Conservation (phyloP, 2,329 filamentous ascomycete genomes). For the Fusarium oxysporum region DNA sequence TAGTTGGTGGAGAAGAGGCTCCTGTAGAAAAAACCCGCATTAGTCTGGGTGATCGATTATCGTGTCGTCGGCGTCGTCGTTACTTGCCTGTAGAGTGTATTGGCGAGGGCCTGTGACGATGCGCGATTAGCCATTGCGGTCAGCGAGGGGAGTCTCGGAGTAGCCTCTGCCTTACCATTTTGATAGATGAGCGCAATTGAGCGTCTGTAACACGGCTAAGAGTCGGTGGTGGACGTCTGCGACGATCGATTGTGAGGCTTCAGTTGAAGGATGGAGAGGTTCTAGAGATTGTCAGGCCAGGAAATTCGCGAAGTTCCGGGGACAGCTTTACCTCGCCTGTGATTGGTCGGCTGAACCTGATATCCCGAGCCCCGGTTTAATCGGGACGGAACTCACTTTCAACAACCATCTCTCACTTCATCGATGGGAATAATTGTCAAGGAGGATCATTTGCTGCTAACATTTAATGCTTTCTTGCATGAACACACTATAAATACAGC, state of each 20-base stretch:
- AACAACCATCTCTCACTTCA: background rate
- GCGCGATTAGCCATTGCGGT: conserved; percentile 51
- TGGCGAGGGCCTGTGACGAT: conserved; percentile 51
- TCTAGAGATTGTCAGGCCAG: conserved; percentile 49
- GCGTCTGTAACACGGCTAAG: conserved; percentile 42
- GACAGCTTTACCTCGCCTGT: conserved; percentile 46
- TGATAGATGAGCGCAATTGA: conserved; percentile 50
- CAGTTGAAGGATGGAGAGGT: conserved; percentile 46
- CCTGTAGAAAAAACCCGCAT: conserved; percentile 62
- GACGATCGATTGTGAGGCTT: conserved; percentile 44
- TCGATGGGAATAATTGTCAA: background rate
- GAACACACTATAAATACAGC: background rate
- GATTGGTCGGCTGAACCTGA: conserved; percentile 45
- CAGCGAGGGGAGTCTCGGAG: background rate
- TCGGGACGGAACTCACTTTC: background rate
- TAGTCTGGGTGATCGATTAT: conserved; percentile 39
- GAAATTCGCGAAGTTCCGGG: conserved; percentile 52
- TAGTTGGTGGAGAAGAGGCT: conserved; percentile 87
- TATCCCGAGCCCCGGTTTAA: conserved; percentile 40
- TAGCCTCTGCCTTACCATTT: conserved; percentile 51
- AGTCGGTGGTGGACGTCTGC: conserved; percentile 44
- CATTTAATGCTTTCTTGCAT: background rate
- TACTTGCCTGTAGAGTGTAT: conserved; percentile 57
- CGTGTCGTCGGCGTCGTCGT: conserved; percentile 29
- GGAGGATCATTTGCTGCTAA: background rate